These are phyloP conservation scores for Alternaria hordeiaustralica DNA, from an alignment of 2,329 filamentous ascomycete genomes.

Conservation along the genomic window DNA sequence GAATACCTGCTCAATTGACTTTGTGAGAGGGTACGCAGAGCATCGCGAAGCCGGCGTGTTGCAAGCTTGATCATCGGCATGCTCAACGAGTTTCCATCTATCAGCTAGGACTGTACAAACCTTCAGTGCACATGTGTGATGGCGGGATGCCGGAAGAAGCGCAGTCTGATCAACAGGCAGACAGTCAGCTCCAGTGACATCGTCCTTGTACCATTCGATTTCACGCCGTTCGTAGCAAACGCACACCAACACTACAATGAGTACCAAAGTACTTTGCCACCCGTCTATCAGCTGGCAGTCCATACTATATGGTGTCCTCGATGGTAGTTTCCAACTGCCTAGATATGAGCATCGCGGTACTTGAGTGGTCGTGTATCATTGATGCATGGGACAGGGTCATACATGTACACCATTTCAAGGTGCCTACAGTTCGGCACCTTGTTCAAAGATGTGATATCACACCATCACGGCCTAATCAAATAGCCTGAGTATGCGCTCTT, in stretches of 20 bases:
- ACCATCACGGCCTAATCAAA: not conserved
- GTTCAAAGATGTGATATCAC: not conserved
- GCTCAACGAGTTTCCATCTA: not conserved
- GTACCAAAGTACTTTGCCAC: not conserved
- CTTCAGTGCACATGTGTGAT: not conserved
- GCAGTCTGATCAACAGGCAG: not conserved
- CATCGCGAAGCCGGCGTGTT: not conserved
- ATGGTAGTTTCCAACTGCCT: not conserved
- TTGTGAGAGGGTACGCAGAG: not conserved
- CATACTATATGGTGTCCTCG: not conserved
- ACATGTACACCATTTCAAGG: not conserved
- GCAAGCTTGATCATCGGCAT: not conserved
- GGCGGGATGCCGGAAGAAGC: not conserved
- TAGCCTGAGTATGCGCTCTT: not conserved
- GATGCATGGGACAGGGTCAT: not conserved
- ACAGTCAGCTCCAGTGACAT: not conserved
- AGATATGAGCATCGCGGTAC: not conserved
- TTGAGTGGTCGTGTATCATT: not conserved
- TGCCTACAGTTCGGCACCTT: not conserved
- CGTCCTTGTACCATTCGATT: not conserved
- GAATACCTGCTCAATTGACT: not conserved
- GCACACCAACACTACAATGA: not conserved
- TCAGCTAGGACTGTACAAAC: not conserved
- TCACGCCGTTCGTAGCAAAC: not conserved
- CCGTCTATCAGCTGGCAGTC: not conserved